Base-by-base conservation (phyloP, 2,329 filamentous ascomycete genomes). In the Colletotrichum sp. region DNA sequence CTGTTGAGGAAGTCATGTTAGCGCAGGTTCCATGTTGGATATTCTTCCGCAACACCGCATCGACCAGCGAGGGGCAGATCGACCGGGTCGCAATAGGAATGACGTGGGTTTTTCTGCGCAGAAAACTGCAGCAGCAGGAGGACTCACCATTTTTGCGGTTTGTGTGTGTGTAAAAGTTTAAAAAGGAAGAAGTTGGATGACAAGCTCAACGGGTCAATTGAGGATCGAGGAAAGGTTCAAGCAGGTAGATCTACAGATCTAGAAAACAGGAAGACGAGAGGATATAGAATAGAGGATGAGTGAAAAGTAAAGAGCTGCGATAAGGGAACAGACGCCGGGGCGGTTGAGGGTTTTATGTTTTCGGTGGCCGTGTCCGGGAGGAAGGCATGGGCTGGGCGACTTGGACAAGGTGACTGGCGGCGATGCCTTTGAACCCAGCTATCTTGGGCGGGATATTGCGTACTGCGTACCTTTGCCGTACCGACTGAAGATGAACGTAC, bases 141-240 rank as follows among this genome's bases (percentile, higher is more conserved):
- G 30, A 78, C 79, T 78, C 65, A 80, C 80, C 80, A 81, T 80
- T 74, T 66, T 71, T 78, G 77, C 71, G 73, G 76, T 77, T 72
- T 68, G 57, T 68, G 59, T 75, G 70, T 68, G 57, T 66, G 60
- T 66, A 68, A 64, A 63, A 70, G 36, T 59, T 32, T 13, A 72
- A 36, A 72, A 34, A 52, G 36, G 34, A 65, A 63, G 64, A 64
- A 24, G 59, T 39, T 73, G 60, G 32, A 62, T 60, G 66, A 49
- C 68, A 18, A 57, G 16, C 55, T 34, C 24, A 32, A 64, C 26
- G 57, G 73, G 65, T 72, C 69, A 67, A 72, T 63, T 49, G 55
- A 15, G 32, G 60, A 68, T 65, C 63, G 34, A 64, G 68, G 55
- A 63, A 34, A 75, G 49, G 69, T 57, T 49, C 66, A 24, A 62